phyloP scores from a whole-genome alignment of 768 basidiomycete species.

The Trametes villosa region DNA sequence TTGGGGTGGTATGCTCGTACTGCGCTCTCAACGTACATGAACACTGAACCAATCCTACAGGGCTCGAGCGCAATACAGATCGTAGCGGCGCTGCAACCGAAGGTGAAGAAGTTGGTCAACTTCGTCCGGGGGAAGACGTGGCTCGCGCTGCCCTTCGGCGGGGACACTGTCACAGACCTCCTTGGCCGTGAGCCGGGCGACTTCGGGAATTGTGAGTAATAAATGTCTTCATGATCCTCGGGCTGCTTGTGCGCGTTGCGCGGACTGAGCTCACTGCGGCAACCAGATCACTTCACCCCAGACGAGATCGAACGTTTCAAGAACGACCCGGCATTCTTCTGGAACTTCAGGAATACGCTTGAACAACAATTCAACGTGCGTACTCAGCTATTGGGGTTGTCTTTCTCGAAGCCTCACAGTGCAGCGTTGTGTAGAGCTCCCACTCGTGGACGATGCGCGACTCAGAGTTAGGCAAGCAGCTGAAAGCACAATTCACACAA shows the following conservation, averaged over 20 bases:
- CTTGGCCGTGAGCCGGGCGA: conserved; percentile 38
- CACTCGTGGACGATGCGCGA: conserved; percentile 44
- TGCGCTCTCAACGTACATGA: neutral
- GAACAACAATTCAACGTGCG: conserved; percentile 56
- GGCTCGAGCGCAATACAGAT: conserved; percentile 68
- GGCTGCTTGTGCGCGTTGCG: neutral
- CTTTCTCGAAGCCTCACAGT: neutral
- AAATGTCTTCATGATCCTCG: too few relatives aligned
- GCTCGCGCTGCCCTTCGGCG: conserved; percentile 52
- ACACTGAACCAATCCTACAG: conserved; percentile 42
- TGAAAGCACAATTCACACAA: conserved; percentile 42
- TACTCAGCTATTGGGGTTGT: too few relatives aligned
- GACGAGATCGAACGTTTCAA: conserved; percentile 53
- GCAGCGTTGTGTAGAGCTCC: conserved; percentile 39
- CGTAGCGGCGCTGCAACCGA: conserved; percentile 58
- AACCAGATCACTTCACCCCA: conserved; percentile 35
- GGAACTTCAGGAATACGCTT: conserved; percentile 50
- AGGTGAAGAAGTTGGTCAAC: conserved; percentile 52
- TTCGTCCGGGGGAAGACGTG: conserved; percentile 66
- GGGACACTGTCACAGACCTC: conserved; percentile 44
- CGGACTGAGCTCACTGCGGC: neutral
- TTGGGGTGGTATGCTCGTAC: conserved; percentile 51
- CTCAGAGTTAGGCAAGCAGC: conserved; percentile 41
- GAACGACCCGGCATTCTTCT: conserved; percentile 49
- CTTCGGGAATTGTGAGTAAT: conserved; percentile 50